These are phyloP conservation scores for Epichloe uncinata DNA, from an alignment of 2,329 filamentous ascomycete genomes.

Conservation along the genomic window DNA sequence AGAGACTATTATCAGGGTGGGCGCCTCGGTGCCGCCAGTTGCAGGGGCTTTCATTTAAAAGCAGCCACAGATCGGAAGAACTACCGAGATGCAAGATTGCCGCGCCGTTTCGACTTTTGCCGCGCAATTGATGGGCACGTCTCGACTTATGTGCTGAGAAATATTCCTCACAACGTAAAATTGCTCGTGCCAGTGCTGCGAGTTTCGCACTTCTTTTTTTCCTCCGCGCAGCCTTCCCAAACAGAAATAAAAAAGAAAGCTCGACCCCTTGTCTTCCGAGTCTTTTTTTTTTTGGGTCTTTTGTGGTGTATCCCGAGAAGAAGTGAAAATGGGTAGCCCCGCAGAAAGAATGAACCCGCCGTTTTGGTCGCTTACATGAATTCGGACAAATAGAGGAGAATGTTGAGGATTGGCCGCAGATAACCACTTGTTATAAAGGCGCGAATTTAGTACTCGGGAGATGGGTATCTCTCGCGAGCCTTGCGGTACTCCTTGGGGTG, in stretches of 20 bases:
- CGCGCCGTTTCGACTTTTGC: slow-evolving; percentile 12
- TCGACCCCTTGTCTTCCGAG: too few species aligned
- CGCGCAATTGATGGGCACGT: slow-evolving; percentile 18
- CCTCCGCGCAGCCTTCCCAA: background rate
- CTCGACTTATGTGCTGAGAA: slow-evolving; percentile 5
- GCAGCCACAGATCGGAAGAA: slow-evolving; percentile 26
- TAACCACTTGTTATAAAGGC: slow-evolving; percentile 4
- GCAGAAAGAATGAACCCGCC: background rate
- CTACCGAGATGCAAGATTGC: slow-evolving; percentile 22
- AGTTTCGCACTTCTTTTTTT: too few species aligned
- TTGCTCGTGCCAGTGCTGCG: background rate
- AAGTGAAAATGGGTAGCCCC: background rate
- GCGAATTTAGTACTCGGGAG: slow-evolving; percentile 44
- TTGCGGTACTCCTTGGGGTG: slow-evolving; percentile 57
- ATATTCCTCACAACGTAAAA: background rate
- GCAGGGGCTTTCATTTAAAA: slow-evolving; percentile 17
- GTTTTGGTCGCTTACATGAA: background rate
- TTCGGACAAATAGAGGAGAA: background rate
- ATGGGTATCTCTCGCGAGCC: slow-evolving; percentile 53
- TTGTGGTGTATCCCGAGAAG: background rate
- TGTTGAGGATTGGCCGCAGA: background rate
- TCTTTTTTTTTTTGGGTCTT: background rate
- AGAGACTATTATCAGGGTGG: slow-evolving; percentile 12
- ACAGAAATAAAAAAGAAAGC: background rate
- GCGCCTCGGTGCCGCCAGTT: slow-evolving; percentile 14